Percentiles rank a stretch among this genome's conserved stretches.
These are phyloP conservation scores for Haplographium delicatum DNA, from an alignment of 495 filamentous ascomycete species.

Conservation along the genomic window DNA sequence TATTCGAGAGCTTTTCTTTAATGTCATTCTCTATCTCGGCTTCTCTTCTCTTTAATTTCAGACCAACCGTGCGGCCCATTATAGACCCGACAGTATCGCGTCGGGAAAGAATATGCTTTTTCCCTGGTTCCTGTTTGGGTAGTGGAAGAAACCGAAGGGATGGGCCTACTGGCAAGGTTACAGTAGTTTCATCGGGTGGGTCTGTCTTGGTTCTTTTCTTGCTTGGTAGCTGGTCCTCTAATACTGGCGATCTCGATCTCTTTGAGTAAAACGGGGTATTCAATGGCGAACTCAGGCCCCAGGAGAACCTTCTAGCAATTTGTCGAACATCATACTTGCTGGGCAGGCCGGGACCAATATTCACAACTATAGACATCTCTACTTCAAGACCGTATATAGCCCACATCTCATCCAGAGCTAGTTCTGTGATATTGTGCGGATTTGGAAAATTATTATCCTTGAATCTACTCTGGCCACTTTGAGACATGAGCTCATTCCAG, in stretches of 20 bases:
- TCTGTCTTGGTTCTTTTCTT: slow-evolving; percentile 3
- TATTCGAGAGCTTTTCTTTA: slow-evolving; percentile 11
- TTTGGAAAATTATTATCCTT: slow-evolving; percentile 13
- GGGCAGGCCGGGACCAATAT: slow-evolving; percentile 21
- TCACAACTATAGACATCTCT: slow-evolving; percentile 14
- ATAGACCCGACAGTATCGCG: slow-evolving; percentile 15
- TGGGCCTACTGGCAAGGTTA: background rate
- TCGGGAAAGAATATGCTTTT: slow-evolving; percentile 10
- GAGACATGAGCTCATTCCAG: slow-evolving; percentile 13
- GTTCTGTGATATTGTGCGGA: slow-evolving; percentile 22
- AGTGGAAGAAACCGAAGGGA: slow-evolving; percentile 5
- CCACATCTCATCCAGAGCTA: slow-evolving; percentile 25
- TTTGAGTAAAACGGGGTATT: slow-evolving; percentile 1
- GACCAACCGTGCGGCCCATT: slow-evolving; percentile 6
- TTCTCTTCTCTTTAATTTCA: slow-evolving; percentile 15
- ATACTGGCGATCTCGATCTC: slow-evolving; percentile 3
- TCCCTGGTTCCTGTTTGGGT: slow-evolving; percentile 6
- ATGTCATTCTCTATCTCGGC: slow-evolving; percentile 20
- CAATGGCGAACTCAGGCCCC: slow-evolving; percentile 10
- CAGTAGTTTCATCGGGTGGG: background rate
- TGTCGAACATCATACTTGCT: slow-evolving; percentile 12
- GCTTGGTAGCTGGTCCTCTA: background rate
- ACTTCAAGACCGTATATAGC: slow-evolving; percentile 19
- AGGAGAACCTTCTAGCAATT: slow-evolving; percentile 18
- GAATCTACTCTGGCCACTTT: slow-evolving; percentile 6